A percentile compares a stretch with the other conserved stretches of the same genome.
Conservation (phyloP, 164 flowering plant genomes). For the Magnolia sinica region DNA sequence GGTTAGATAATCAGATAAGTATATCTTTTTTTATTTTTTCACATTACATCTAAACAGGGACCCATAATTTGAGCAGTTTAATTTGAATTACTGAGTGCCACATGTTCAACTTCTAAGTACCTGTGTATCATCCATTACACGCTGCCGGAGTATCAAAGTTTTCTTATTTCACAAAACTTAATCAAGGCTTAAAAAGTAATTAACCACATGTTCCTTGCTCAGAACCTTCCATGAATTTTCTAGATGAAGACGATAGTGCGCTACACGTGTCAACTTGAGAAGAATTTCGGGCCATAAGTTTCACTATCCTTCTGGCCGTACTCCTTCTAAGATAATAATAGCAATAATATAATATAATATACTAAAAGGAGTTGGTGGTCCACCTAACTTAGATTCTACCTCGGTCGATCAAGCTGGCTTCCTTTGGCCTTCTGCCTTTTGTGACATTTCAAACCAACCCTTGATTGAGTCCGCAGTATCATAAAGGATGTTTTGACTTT, state of each 20-base stretch:
- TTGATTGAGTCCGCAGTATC: not conserved
- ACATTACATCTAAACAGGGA: too few species aligned
- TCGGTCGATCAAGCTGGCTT: not conserved
- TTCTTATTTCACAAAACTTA: too few species aligned
- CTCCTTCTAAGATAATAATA: not conserved
- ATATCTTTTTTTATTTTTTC: too few species aligned
- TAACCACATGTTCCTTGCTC: not conserved
- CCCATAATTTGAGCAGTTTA: too few species aligned
- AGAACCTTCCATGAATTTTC: not conserved
- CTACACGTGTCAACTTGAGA: not conserved
- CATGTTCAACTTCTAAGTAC: too few species aligned
- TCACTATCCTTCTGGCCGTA: not conserved
- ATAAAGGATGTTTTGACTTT: not conserved
- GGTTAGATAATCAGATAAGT: too few species aligned
- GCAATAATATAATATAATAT: not conserved
- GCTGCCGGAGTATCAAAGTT: too few species aligned
- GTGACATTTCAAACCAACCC: not conserved
- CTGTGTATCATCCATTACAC: too few species aligned
- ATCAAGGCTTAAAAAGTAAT: too few species aligned
- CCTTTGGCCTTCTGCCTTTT: not conserved
- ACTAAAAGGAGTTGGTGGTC: not conserved
- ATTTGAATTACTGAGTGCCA: too few species aligned
- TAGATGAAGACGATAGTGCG: not conserved
- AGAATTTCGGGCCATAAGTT: not conserved
- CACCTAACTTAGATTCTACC: not conserved